Evolutionary conservation across 805 yeast genomes (phyloP).

Genomic region (Kluyveromyces wickerhamii): DNA sequence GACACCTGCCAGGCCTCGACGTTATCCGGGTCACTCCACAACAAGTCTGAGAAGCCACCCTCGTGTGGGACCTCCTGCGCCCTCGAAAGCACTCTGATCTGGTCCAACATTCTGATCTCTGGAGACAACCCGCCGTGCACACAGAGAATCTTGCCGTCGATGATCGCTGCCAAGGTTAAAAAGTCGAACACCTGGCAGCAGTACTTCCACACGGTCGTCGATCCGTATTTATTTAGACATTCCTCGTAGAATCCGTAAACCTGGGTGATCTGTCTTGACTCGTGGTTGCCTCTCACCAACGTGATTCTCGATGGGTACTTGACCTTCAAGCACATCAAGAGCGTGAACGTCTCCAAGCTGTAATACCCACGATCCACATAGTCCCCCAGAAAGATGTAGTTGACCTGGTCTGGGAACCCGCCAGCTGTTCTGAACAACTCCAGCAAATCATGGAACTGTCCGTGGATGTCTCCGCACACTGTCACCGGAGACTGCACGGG

Average conservation of each 20-base stretch:
- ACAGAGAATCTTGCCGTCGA: slow-evolving; percentile 89
- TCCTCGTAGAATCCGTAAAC: slow-evolving; percentile 98
- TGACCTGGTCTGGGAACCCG: slow-evolving; percentile 78
- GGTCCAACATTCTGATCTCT: slow-evolving; percentile 95
- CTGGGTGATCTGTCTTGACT: slow-evolving; percentile 95
- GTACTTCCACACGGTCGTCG: slow-evolving; percentile 92
- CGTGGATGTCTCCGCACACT: slow-evolving; percentile 96
- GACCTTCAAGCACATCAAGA: slow-evolving; percentile 88
- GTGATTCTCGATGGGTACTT: slow-evolving; percentile 80
- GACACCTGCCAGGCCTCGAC: slow-evolving; percentile 98
- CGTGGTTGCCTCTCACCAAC: slow-evolving; percentile 95
- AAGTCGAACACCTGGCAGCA: slow-evolving; percentile 96
- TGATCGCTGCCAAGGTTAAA: slow-evolving; percentile 87
- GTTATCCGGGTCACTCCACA: slow-evolving; percentile 97
- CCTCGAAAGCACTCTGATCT: slow-evolving; percentile 84
- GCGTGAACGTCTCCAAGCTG: slow-evolving; percentile 86
- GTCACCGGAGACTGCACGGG: slow-evolving; percentile 92
- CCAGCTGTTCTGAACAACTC: slow-evolving; percentile 89
- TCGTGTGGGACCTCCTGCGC: slow-evolving; percentile 99
- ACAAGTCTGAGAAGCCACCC: slow-evolving; percentile 95
- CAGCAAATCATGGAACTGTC: slow-evolving; percentile 90
- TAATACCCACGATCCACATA: slow-evolving; percentile 98
- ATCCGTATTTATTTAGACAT: slow-evolving; percentile 86
- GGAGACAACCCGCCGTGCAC: slow-evolving; percentile 98
- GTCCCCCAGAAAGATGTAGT: slow-evolving; percentile 87